Percentiles rank a stretch among this genome's conserved stretches.
phyloP scores from a whole-genome alignment of 2,329 filamentous ascomycete species.

The Aspergillus fumigatiaffinis region DNA sequence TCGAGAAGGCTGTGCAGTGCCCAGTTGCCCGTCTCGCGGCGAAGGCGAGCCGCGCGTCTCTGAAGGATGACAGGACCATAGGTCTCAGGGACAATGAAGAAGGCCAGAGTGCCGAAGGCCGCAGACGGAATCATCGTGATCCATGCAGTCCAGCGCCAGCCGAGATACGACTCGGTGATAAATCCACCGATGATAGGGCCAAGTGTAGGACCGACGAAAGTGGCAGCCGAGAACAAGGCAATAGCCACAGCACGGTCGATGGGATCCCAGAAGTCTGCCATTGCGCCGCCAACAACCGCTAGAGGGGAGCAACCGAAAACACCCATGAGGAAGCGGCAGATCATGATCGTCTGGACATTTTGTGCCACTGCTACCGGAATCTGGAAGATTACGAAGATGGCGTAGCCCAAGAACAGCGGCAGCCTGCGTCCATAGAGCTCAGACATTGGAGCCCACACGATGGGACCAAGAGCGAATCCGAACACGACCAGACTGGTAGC shows the following conservation, averaged over 20 bases:
- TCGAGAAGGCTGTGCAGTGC: slow-evolving; percentile 44
- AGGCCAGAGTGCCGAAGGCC: slow-evolving; percentile 40
- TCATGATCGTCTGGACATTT: slow-evolving; percentile 52
- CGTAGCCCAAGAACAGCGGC: slow-evolving; percentile 49
- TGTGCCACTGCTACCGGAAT: slow-evolving; percentile 53
- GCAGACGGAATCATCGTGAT: slow-evolving; percentile 49
- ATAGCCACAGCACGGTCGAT: slow-evolving; percentile 46
- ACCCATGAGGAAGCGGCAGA: slow-evolving; percentile 53
- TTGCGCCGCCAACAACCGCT: slow-evolving; percentile 47
- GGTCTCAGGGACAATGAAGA: slow-evolving; percentile 50
- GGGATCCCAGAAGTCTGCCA: slow-evolving; percentile 49
- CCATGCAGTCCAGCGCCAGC: slow-evolving; percentile 58
- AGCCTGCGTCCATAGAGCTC: slow-evolving; percentile 49
- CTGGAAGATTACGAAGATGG: slow-evolving; percentile 51
- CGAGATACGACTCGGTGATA: slow-evolving; percentile 46
- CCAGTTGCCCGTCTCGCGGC: slow-evolving; percentile 46
- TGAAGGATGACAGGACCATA: slow-evolving; percentile 48
- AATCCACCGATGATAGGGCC: slow-evolving; percentile 50
- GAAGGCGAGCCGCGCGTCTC: slow-evolving; percentile 44
- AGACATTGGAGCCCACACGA: slow-evolving; percentile 43
- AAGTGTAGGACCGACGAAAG: slow-evolving; percentile 49
- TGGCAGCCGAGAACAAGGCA: slow-evolving; percentile 41
- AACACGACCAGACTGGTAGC: slow-evolving; percentile 45
- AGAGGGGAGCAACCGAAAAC: slow-evolving; percentile 50
- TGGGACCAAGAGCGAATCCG: slow-evolving; percentile 53